These are phyloP conservation scores for Ustilago hordei DNA, from an alignment of 1,284 basidiomycete genomes.

Conservation along the genomic window DNA sequence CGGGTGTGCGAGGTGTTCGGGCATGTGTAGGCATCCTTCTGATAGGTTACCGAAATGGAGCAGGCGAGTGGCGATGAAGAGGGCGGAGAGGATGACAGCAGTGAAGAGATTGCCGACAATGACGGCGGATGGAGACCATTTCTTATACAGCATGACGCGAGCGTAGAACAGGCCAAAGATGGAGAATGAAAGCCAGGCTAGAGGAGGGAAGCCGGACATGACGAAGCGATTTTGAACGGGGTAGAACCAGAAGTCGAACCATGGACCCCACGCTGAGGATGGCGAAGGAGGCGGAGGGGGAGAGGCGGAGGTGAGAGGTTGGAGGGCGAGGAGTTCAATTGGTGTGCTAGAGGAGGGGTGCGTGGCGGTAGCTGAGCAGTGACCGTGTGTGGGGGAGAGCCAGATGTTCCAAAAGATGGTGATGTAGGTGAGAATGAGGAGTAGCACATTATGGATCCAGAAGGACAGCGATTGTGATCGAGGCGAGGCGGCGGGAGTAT, in stretches of 20 bases:
- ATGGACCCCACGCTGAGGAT: constrained; percentile 16
- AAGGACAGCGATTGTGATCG: constrained; percentile 23
- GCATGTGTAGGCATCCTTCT: constrained; percentile 50
- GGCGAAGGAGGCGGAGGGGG: not conserved
- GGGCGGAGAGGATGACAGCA: constrained; percentile 27
- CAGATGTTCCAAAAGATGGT: constrained; percentile 54
- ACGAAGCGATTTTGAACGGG: constrained; percentile 29
- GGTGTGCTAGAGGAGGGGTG: not conserved
- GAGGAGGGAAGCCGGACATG: constrained; percentile 57
- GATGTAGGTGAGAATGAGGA: constrained; percentile 31
- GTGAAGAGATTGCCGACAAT: constrained; percentile 20
- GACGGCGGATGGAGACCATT: constrained; percentile 18
- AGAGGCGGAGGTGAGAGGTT: not conserved
- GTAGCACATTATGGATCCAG: constrained; percentile 39
- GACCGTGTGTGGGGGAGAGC: constrained; percentile 39
- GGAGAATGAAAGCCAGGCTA: constrained; percentile 60
- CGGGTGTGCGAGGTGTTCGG: constrained; percentile 19
- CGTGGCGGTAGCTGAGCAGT: constrained; percentile 18
- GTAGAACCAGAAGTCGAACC: constrained; percentile 55
- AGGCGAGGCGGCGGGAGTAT: constrained; percentile 4
- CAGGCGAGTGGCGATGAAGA: constrained; percentile 54
- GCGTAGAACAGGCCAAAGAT: constrained; percentile 58
- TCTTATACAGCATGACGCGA: constrained; percentile 37
- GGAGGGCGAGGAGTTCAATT: constrained; percentile 15
- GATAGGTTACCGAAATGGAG: constrained; percentile 57